A percentile compares a stretch with the other conserved stretches of the same genome.
Evolutionary conservation across 2,329 filamentous ascomycete species (phyloP).

Genomic region (Trichoderma hamatum): DNA sequence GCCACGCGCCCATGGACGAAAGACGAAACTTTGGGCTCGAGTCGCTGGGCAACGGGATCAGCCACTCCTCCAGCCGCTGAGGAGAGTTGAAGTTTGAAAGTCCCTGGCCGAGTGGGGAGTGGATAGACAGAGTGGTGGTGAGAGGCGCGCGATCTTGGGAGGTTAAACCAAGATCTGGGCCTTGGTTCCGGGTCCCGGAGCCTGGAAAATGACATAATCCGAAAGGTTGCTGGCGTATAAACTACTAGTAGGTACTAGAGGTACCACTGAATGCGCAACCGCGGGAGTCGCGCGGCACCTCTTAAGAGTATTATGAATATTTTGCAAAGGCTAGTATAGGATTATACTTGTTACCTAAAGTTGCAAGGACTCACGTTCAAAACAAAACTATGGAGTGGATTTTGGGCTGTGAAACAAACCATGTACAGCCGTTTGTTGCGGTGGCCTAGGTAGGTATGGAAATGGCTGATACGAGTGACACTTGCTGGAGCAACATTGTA

Average conservation of each 20-base stretch:
- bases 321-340: neutral
- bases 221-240: neutral
- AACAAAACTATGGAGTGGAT: neutral
- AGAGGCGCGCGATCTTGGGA: conserved; percentile 20
- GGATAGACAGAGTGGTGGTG: neutral
- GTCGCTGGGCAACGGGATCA: conserved; percentile 29
- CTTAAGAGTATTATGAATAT: neutral
- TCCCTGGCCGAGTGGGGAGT: conserved; percentile 14
- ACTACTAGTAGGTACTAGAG: neutral
- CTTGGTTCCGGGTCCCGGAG: neutral
- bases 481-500: no score
- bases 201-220: conserved; percentile 21
- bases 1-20: conserved; percentile 49
- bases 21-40: conserved; percentile 9
- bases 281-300: neutral
- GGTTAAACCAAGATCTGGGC: neutral
- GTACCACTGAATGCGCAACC: neutral
- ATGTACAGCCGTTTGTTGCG: neutral
- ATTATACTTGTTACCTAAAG: no score
- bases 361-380: no score
- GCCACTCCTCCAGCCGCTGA: conserved; percentile 16
- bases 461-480: no score
- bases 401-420: neutral
- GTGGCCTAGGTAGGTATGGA: no score
- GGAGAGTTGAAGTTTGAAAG: conserved; percentile 12